Conservation (phyloP, 2,329 filamentous ascomycete genomes). For the Sporothrix dimorphospora region DNA sequence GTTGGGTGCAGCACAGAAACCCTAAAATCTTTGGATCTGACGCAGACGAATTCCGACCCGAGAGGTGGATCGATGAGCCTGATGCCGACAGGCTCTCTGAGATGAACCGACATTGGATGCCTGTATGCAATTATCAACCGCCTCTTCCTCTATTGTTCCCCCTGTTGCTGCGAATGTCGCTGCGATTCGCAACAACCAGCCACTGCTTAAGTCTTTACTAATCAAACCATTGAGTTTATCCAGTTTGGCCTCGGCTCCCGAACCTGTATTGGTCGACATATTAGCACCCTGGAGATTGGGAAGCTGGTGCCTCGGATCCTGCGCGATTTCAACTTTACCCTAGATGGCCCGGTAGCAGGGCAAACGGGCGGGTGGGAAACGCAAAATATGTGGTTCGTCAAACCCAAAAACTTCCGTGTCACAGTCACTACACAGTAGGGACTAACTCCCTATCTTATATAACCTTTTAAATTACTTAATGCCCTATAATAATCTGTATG, state of each 20-base stretch:
- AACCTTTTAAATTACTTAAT: too few species aligned
- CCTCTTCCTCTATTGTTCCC: too few species aligned
- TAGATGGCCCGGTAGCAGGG: too few species aligned
- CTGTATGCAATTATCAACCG: neutral
- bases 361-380: too few species aligned
- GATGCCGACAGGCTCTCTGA: neutral
- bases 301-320: too few species aligned
- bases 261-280: conserved; percentile 3
- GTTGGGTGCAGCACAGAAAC: neutral
- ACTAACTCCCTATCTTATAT: too few species aligned
- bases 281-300: neutral
- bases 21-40: neutral
- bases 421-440: too few species aligned
- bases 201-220: neutral
- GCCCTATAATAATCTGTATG: too few species aligned
- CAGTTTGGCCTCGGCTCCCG: conserved; percentile 7
- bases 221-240: neutral
- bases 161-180: too few species aligned
- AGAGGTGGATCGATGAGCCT: neutral
- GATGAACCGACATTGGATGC: conserved; percentile 7
- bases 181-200: neutral
- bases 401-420: too few species aligned
- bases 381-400: too few species aligned
- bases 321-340: too few species aligned
- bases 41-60: neutral